Base-by-base conservation (phyloP, 768 basidiomycete genomes). In the Mycena albidolilacea region DNA sequence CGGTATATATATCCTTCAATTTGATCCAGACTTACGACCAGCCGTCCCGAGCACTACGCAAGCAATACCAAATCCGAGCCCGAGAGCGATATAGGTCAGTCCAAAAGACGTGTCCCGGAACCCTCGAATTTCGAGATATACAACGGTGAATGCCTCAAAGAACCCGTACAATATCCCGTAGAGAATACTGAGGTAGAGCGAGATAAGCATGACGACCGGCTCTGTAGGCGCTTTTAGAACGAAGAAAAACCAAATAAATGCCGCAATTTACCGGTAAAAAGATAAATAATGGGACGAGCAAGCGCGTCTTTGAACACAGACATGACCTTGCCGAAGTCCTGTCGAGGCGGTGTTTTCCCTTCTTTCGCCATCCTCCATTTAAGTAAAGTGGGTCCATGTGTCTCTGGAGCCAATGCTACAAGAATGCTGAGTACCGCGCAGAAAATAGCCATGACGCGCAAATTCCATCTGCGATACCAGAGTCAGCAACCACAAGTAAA, bases 161-260 rank as follows among this genome's bases (percentile, higher is more conserved):
- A 76, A 73, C 0, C 75, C 71, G 38, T 76, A 76, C 43, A 76
- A 50, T n/a, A 73, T 76, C 14, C 75, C 75, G 21, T 76, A 76
- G 8, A 76, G 59, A 19, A 73, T 38, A 44, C 71, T 73, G 30
- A 76, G 69, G 35, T 73, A 76, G 4, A 73, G 9, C 7, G 75
- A 73, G 5, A 76, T 62, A 6, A 76, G 57, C 65, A 70, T 70
- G n/a, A 76, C 75, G n/a, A 73, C 66, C 8, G 75, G 75, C 57
- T 76, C 75, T 67, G 59, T 19, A 67, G 48, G 19, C 3, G 39
- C 3, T 59, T 9, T 2, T 10, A 21, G 7, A 48, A 55, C 44
- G 15, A 50, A n/a, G 30, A 52, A 11, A 35, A 17, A 15, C 7
- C 11, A 9, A 10, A 12, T 38, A n/a, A n/a, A 41, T n/a, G 39